These are phyloP conservation scores for Kodamaea laetipori DNA, from an alignment of 805 yeast genomes.

Conservation along the genomic window DNA sequence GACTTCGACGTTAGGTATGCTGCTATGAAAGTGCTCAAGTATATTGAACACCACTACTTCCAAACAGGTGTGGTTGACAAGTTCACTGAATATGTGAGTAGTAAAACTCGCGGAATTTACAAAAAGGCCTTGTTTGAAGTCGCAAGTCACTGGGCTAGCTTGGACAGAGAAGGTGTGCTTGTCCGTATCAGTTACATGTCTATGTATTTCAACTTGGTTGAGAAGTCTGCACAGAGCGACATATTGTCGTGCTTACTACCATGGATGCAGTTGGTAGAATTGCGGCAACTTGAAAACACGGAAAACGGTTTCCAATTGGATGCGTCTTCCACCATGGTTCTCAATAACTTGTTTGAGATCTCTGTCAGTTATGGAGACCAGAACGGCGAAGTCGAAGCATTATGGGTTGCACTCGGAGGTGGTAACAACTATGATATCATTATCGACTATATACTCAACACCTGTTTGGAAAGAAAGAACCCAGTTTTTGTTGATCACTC, in stretches of 20 bases:
- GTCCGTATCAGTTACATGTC: slow-evolving; percentile 72
- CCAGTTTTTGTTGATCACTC: slow-evolving; percentile 76
- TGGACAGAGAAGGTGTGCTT: slow-evolving; percentile 56
- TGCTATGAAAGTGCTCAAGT: slow-evolving; percentile 71
- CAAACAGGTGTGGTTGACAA: slow-evolving; percentile 52
- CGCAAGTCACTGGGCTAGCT: slow-evolving; percentile 67
- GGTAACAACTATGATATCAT: slow-evolving; percentile 70
- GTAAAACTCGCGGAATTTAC: slow-evolving; percentile 78
- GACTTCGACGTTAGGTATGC: slow-evolving; percentile 64
- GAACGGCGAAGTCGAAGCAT: slow-evolving; percentile 86
- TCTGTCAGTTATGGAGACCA: slow-evolving; percentile 74
- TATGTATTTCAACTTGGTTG: slow-evolving; percentile 59
- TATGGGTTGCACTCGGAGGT: slow-evolving; percentile 95
- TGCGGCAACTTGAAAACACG: slow-evolving; percentile 34
- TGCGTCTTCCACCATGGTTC: slow-evolving; percentile 58
- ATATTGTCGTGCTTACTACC: slow-evolving; percentile 80
- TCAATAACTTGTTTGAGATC: slow-evolving; percentile 79
- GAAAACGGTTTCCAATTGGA: slow-evolving; percentile 19
- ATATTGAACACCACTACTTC: slow-evolving; percentile 53
- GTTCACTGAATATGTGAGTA: slow-evolving; percentile 70
- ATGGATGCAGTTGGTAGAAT: slow-evolving; percentile 85
- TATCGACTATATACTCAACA: slow-evolving; percentile 65
- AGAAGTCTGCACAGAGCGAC: slow-evolving; percentile 63
- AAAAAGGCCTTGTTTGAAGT: slow-evolving; percentile 82
- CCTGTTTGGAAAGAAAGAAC: slow-evolving; percentile 69